Conservation (phyloP, 495 filamentous ascomycete species). For the Penicillium silybi region DNA sequence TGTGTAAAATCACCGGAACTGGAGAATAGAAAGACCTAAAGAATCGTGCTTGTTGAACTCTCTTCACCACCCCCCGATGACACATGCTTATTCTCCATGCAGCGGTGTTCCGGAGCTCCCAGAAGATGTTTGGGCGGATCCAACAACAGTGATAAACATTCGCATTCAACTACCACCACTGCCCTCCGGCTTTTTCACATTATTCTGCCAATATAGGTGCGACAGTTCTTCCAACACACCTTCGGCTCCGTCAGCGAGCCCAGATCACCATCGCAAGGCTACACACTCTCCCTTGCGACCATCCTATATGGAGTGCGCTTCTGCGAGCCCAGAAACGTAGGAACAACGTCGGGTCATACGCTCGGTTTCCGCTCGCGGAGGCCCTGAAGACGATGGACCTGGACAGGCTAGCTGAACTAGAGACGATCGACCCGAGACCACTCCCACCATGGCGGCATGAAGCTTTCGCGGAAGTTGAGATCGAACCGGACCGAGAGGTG, state of each 20-base stretch:
- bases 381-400: conserved; percentile 12
- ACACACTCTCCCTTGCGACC: conserved; percentile 5
- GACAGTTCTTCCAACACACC: conserved; percentile 5
- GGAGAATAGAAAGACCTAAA: too few species aligned
- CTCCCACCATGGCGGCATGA: not conserved
- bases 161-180: too few species aligned
- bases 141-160: too few species aligned
- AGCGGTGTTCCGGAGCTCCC: too few species aligned
- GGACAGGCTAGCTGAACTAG: conserved; percentile 4
- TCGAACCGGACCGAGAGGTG: conserved; percentile 14
- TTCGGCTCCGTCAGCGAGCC: conserved; percentile 6
- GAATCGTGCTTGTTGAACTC: too few species aligned
- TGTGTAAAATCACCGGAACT: too few species aligned
- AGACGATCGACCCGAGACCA: conserved; percentile 21
- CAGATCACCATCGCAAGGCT: conserved; percentile 7
- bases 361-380: conserved; percentile 15
- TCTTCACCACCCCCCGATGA: too few species aligned
- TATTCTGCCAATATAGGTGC: too few species aligned
- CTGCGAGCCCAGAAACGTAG: conserved; percentile 10
- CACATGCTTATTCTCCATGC: too few species aligned
- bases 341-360: conserved; percentile 1
- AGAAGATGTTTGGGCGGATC: too few species aligned
- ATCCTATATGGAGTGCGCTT: conserved; percentile 9
- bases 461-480: too few species aligned
- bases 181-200: too few species aligned